Conservation (phyloP, 2,329 filamentous ascomycete genomes). For the Botrytis fragariae region DNA sequence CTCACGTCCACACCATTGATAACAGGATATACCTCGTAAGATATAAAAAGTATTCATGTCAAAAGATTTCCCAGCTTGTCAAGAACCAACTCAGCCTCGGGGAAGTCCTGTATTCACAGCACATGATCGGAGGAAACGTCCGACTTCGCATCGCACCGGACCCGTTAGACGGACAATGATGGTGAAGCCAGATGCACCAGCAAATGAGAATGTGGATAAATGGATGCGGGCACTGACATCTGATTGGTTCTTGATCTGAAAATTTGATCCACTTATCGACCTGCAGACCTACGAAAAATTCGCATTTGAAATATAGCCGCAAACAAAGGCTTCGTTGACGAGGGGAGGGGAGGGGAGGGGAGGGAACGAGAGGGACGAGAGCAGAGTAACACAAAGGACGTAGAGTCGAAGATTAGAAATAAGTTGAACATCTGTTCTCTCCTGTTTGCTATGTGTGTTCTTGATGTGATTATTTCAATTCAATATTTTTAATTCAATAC, state of each 20-base stretch:
- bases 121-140: neutral
- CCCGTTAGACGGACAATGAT: neutral
- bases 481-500: neutral
- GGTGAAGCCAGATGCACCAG: neutral
- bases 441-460: neutral
- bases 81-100: neutral
- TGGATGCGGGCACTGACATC: neutral
- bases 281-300: conserved; percentile 19
- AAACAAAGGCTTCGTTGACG: neutral
- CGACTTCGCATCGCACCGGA: neutral
- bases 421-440: neutral
- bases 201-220: neutral
- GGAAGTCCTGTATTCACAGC: neutral
- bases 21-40: too few relatives aligned
- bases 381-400: neutral
- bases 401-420: neutral
- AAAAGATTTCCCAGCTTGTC: neutral
- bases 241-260: neutral
- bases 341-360: neutral
- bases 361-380: neutral
- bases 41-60: too few relatives aligned
- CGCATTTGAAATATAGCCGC: conserved; percentile 10
- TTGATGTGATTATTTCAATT: neutral
- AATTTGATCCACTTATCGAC: neutral
- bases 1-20: neutral